phyloP scores from a whole-genome alignment of 768 basidiomycete species.

The Crepidotus variabilis region DNA sequence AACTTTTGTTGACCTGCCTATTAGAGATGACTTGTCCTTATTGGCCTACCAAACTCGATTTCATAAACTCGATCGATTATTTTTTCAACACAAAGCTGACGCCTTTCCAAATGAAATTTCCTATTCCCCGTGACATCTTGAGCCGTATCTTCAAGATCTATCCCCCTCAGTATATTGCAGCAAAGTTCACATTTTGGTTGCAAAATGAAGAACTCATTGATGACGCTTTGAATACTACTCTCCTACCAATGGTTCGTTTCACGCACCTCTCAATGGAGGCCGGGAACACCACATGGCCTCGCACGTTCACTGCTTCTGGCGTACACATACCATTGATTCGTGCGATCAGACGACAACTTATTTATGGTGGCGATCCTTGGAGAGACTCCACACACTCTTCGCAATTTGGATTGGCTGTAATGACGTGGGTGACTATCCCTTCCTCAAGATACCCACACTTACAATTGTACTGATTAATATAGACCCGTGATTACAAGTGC shows the following conservation, averaged over 20 bases:
- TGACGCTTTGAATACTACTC: slow-evolving; percentile 22
- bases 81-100: neutral
- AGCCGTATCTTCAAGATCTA: neutral
- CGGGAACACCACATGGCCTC: neutral
- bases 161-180: neutral
- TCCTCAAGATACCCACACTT: too few species aligned
- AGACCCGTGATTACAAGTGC: too few species aligned
- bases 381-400: neutral
- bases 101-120: neutral
- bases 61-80: neutral
- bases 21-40: neutral
- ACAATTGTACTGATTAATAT: too few species aligned
- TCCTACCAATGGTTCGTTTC: neutral
- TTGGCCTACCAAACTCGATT: neutral
- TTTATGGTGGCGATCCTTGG: neutral
- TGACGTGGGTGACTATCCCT: neutral
- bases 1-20: neutral
- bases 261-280: neutral
- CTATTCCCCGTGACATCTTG: neutral
- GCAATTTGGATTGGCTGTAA: neutral
- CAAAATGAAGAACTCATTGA: slow-evolving; percentile 41
- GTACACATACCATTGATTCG: neutral
- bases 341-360: neutral
- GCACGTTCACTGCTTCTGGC: neutral
- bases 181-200: neutral